Evolutionary conservation across 1,139 yeast species (phyloP).

Genomic region (Pichia norvegensis): DNA sequence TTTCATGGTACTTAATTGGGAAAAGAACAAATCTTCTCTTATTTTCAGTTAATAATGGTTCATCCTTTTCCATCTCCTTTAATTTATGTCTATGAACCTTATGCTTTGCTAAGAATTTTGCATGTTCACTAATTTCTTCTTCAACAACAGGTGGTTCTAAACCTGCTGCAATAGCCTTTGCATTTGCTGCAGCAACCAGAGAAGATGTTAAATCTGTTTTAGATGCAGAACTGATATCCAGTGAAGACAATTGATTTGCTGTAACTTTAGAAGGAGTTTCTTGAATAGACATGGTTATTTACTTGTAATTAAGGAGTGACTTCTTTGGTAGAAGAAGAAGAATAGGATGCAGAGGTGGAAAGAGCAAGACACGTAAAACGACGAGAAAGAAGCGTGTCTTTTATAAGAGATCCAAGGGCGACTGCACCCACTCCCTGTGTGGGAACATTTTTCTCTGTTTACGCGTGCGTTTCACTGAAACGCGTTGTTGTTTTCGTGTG

Average conservation of each 20-base stretch:
- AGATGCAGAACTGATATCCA: conserved; percentile 28
- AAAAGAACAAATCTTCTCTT: conserved; percentile 85
- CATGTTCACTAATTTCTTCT: conserved; percentile 33
- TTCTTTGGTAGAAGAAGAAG: neutral
- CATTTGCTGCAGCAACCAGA: conserved; percentile 24
- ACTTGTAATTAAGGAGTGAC: too few species aligned
- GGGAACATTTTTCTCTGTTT: neutral
- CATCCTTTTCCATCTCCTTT: conserved; percentile 74
- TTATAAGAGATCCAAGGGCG: neutral
- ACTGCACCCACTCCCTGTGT: neutral
- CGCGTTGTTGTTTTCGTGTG: neutral
- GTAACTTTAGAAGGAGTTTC: conserved; percentile 41
- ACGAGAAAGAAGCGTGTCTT: neutral
- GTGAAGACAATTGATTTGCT: conserved; percentile 34
- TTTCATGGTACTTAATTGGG: conserved; percentile 96
- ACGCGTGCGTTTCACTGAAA: neutral
- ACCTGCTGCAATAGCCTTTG: conserved; percentile 25
- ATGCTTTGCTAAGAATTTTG: conserved; percentile 50
- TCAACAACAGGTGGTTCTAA: conserved; percentile 11
- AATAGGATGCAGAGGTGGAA: neutral
- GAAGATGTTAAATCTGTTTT: conserved; percentile 28
- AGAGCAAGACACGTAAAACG: neutral
- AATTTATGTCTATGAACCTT: conserved; percentile 62
- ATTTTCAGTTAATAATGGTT: conserved; percentile 84
- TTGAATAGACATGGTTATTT: conserved; percentile 19